A percentile compares a stretch with the other conserved stretches of the same genome.
Conservation (phyloP, 257 asterid species). For the Catharanthus roseus region DNA sequence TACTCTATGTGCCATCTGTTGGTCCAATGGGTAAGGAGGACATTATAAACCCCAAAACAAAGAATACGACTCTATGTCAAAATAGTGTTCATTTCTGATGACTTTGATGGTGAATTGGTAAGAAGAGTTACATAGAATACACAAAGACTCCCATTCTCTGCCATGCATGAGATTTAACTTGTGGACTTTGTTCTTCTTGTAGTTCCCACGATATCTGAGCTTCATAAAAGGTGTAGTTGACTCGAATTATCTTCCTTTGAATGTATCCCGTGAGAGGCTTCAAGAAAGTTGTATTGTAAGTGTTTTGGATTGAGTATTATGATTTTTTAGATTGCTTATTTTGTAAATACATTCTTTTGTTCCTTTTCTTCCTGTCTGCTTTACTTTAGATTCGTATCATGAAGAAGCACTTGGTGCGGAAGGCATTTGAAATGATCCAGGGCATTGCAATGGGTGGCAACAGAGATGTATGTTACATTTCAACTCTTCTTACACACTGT, state of each 20-base stretch:
- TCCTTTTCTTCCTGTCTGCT: constrained; percentile 4
- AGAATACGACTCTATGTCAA: constrained; percentile 89
- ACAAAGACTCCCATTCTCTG: neutral
- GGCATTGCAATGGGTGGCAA: constrained; percentile 88
- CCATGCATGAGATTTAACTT: neutral
- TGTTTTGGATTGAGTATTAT: constrained; percentile 3
- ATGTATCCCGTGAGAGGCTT: constrained; percentile 96
- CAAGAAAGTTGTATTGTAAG: constrained; percentile 99
- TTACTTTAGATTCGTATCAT: constrained; percentile 69
- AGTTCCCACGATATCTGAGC: constrained; percentile 98
- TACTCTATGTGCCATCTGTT: constrained; percentile 77
- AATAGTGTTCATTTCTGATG: constrained; percentile 93
- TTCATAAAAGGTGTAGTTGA: constrained; percentile 96
- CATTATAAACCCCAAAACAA: constrained; percentile 75
- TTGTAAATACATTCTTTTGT: neutral
- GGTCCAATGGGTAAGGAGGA: constrained; percentile 82
- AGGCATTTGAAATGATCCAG: constrained; percentile 96
- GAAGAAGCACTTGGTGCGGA: constrained; percentile 96
- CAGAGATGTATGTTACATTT: constrained; percentile 45
- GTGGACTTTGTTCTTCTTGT: constrained; percentile 6
- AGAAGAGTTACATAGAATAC: constrained; percentile 19
- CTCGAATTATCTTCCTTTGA: constrained; percentile 94
- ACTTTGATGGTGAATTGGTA: constrained; percentile 99
- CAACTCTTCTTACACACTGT: neutral
- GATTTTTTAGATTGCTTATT: neutral